Evolutionary conservation across 2,329 filamentous ascomycete species (phyloP), one percentile per base, ranked within the genome.

Genomic region (Phyllosticta citrichinensis): DNA sequence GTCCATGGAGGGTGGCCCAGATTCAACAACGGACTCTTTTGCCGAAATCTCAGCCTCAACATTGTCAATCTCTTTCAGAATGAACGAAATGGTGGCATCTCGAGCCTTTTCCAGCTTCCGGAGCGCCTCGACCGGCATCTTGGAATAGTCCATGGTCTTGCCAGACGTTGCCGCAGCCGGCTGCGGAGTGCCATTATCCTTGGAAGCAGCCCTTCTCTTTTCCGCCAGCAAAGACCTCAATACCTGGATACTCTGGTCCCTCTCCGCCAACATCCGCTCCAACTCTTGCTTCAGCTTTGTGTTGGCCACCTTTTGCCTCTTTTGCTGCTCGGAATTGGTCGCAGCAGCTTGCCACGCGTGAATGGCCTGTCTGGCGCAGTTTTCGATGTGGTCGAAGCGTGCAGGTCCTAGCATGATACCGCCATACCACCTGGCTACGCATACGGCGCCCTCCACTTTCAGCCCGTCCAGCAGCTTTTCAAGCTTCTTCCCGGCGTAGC

Each of bases 371-470:
- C 74, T 73, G 2, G 80, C 80, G 33, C 70, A 74, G 24, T 69
- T 75, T 65, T 81, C 79, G 27, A 83, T 80, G 62, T 82, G 80
- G 56, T 74, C 75, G 63, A 83, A 83, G 17, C 81, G 68, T 17
- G 80, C 75, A 1, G 79, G 80, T 0, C 81, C 81, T 10, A 83
- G 73, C 66, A 81, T 75, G 3, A 77, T 71, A 0, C 81, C 81
- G 2, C 81, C 80, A 64, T 80, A 83, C 80, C 80, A 83, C 17
- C 81, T 67, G 47, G 79, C 81, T 9, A 83, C 81, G 5, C 82
- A 77, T 22, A 81, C 72, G 1, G 72, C 68, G 22, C 81, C 81
- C 52, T 71, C 69, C 14, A 76, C 75, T 19, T 75, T 68, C 64
- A 75, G 71, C 11, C 76, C 73, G 24, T 73, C 71, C 12, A 83